These are phyloP conservation scores for Solanum bulbocastanum DNA, from an alignment of 257 asterid genomes.

Conservation along the genomic window DNA sequence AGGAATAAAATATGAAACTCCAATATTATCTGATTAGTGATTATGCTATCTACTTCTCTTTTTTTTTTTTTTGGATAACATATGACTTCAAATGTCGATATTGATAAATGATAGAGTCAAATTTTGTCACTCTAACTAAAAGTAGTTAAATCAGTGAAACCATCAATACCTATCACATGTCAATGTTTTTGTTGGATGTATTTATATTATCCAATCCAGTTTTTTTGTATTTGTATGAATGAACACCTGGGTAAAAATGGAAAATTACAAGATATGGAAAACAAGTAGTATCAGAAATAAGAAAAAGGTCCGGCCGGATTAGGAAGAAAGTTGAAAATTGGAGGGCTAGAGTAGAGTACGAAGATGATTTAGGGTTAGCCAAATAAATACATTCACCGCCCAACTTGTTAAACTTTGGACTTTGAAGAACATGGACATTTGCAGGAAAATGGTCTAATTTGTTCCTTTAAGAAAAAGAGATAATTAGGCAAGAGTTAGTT, in stretches of 20 bases:
- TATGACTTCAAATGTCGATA: not conserved
- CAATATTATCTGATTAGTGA: not conserved
- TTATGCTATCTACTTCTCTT: not conserved
- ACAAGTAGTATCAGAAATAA: not conserved
- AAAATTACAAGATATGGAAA: not conserved
- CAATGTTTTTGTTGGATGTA: not conserved
- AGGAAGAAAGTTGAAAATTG: not conserved
- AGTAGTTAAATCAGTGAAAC: not conserved
- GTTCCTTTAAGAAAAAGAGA: not conserved
- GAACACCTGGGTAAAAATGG: too few relatives aligned
- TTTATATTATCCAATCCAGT: not conserved
- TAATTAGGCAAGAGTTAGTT: not conserved
- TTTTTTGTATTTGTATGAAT: not conserved
- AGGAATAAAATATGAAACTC: not conserved
- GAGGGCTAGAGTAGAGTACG: not conserved
- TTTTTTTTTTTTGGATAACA: rapidly evolving
- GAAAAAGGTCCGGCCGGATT: too few relatives aligned
- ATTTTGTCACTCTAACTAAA: not conserved
- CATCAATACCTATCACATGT: not conserved
- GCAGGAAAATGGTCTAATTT: not conserved
- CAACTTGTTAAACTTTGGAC: not conserved
- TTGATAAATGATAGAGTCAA: not conserved
- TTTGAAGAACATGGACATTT: not conserved
- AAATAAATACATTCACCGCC: not conserved
- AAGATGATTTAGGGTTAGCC: not conserved